A percentile compares a stretch with the other conserved stretches of the same genome.
Conservation (phyloP, 805 yeast species). For the Saccharomyces jurei region DNA sequence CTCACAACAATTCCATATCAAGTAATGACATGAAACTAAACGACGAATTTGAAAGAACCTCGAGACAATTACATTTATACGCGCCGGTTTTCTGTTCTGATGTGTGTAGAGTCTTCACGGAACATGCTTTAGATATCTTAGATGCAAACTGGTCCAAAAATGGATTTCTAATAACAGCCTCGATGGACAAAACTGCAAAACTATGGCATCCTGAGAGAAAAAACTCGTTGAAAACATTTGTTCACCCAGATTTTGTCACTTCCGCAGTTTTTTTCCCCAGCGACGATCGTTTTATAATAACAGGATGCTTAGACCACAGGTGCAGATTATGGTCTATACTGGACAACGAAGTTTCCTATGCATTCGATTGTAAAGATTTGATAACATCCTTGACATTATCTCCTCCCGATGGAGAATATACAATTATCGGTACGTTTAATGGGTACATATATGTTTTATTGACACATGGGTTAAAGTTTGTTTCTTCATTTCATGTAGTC, state of each 20-base stretch:
- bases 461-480: constrained; percentile 51
- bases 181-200: constrained; percentile 76
- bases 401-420: constrained; percentile 50
- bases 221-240: constrained; percentile 53
- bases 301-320: constrained; percentile 72
- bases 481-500: constrained; percentile 39
- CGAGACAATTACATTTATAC: constrained; percentile 24
- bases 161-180: constrained; percentile 68
- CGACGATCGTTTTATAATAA: constrained; percentile 79
- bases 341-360: constrained; percentile 56
- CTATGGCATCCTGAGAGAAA: constrained; percentile 77
- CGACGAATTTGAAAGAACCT: neutral
- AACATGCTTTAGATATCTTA: constrained; percentile 65
- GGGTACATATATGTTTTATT: constrained; percentile 58
- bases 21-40: neutral
- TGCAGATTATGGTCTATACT: constrained; percentile 79
- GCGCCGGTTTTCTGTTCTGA: constrained; percentile 73
- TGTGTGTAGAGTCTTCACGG: constrained; percentile 54
- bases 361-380: constrained; percentile 52
- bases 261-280: constrained; percentile 70
- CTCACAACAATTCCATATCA: neutral
- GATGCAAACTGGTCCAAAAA: constrained; percentile 84
- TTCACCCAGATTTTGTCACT: constrained; percentile 77
- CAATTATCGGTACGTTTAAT: constrained; percentile 67
- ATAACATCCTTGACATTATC: constrained; percentile 71